Base-by-base conservation (phyloP, 2,329 filamentous ascomycete species). In the Sarocladium oryzae region DNA sequence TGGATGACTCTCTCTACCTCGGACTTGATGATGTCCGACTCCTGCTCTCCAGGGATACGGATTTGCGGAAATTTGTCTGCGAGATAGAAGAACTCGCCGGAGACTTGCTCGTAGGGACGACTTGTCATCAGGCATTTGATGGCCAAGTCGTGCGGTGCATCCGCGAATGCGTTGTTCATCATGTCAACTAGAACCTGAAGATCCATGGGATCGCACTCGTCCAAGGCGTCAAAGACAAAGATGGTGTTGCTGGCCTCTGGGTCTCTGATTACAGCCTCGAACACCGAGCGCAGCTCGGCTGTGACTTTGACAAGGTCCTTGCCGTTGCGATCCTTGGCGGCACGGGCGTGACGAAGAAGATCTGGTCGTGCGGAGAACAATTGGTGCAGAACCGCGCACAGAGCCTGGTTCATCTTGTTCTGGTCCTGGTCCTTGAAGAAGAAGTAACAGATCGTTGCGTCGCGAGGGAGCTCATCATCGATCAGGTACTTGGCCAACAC, bases 381-480 rank as follows among this genome's bases (percentile, higher is more conserved):
- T 28, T 73, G 70, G n/a, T 63, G 66, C 4, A 74, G 37, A 0
- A 73, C 56, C 20, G 60, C 63, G 26, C 63, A 61, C 0, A 73
- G 35, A 10, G 69, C 69, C 33, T 24, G 55, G 11, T 53, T 54
- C 4, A 56, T 26, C 9, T 45, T 62, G 15, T 53, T 66, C 37
- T 72, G 67, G 18, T 69, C 63, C 4, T 63, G 57, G 23, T 72
- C 69, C 32, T 72, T 72, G 60, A 73, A 74, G 56, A 71, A 71
- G 57, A 69, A 72, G 49, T 69, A 71, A 43, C 64, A 68, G 13
- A 58, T 58, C 2, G 56, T 63, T 35, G 55, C 54, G 2, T 52
- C 51, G 11, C 36, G 37, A 3, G 48, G 48, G 2, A 68, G 51
- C 1, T 61, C 43, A 1, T 59, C 23, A 23, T 70, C 64, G 1